Evolutionary conservation across 2,329 filamentous ascomycete genomes (phyloP).

Genomic region (Fusarium stilboides): DNA sequence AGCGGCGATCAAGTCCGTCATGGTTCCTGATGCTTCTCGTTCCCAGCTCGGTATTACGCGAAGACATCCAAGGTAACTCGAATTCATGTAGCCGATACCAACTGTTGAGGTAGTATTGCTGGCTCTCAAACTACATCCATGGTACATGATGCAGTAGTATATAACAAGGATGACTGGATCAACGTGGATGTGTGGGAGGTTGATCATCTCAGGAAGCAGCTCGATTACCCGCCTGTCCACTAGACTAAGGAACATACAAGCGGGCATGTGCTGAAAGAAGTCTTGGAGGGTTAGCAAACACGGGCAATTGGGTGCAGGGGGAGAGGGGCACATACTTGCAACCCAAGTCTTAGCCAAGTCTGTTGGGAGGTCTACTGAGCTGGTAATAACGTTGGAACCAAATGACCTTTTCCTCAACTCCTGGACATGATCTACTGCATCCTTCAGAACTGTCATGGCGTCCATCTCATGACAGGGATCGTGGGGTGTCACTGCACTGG

Average conservation of each 20-base stretch:
- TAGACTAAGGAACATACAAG: slow-evolving; percentile 51
- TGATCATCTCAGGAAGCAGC: slow-evolving; percentile 51
- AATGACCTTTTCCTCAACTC: slow-evolving; percentile 44
- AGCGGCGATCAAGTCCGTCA: slow-evolving; percentile 52
- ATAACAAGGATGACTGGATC: slow-evolving; percentile 52
- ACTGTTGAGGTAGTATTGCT: slow-evolving; percentile 36
- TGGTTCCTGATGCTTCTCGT: slow-evolving; percentile 51
- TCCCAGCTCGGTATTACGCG: slow-evolving; percentile 52
- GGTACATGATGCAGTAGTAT: slow-evolving; percentile 52
- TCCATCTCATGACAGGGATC: slow-evolving; percentile 39
- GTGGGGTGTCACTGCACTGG: slow-evolving; percentile 19
- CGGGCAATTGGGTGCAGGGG: too few species aligned
- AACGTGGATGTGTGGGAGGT: slow-evolving; percentile 50
- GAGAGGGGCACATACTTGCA: slow-evolving; percentile 36
- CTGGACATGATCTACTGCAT: slow-evolving; percentile 51
- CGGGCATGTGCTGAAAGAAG: slow-evolving; percentile 51
- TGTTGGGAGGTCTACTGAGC: slow-evolving; percentile 46
- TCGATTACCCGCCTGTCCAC: slow-evolving; percentile 50
- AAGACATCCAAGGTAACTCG: slow-evolving; percentile 50
- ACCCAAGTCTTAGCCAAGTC: slow-evolving; percentile 51
- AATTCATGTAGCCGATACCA: slow-evolving; percentile 43
- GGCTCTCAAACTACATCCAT: slow-evolving; percentile 46
- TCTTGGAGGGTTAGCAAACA: slow-evolving; percentile 21
- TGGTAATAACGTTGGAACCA: slow-evolving; percentile 43
- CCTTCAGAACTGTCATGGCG: slow-evolving; percentile 48